These are phyloP conservation scores for Madurella fahalii DNA, from an alignment of 2,329 filamentous ascomycete species.

Conservation along the genomic window DNA sequence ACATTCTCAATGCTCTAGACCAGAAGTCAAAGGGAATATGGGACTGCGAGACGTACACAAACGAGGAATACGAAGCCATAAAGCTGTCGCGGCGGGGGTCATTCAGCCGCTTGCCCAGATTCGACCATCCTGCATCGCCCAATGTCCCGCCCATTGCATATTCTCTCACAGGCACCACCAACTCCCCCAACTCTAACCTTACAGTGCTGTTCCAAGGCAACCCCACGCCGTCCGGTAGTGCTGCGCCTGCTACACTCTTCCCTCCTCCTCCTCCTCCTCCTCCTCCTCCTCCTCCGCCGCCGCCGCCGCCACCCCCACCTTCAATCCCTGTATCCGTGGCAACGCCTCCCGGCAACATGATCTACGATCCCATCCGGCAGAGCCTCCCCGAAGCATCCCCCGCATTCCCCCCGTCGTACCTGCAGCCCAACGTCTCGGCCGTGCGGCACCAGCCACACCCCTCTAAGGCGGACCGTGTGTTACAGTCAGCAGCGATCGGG, in stretches of 20 bases:
- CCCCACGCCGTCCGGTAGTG: constrained; percentile 11
- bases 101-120: constrained; percentile 40
- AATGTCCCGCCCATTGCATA: constrained; percentile 64
- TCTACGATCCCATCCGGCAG: constrained; percentile 57
- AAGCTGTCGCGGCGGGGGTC: constrained; percentile 48
- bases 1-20: constrained; percentile 80
- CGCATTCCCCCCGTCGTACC: constrained; percentile 45
- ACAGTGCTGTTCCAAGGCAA: constrained; percentile 72
- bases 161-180: constrained; percentile 83
- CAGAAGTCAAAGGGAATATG: constrained; percentile 85
- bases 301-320: constrained; percentile 11
- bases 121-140: constrained; percentile 47
- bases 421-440: constrained; percentile 47
- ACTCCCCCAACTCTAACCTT: constrained; percentile 78
- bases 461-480: constrained; percentile 25
- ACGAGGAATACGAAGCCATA: constrained; percentile 73
- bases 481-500: constrained; percentile 20
- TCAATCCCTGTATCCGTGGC: constrained; percentile 37
- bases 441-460: constrained; percentile 42
- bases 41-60: constrained; percentile 65
- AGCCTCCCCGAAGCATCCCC: constrained; percentile 46
- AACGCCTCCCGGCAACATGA: constrained; percentile 55
- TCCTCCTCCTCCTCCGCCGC: constrained; percentile 4
- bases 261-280: constrained; percentile 1
- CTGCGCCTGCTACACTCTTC: neutral